Base-by-base conservation (phyloP, 2,329 filamentous ascomycete genomes). In the Fusarium sambucinum region DNA sequence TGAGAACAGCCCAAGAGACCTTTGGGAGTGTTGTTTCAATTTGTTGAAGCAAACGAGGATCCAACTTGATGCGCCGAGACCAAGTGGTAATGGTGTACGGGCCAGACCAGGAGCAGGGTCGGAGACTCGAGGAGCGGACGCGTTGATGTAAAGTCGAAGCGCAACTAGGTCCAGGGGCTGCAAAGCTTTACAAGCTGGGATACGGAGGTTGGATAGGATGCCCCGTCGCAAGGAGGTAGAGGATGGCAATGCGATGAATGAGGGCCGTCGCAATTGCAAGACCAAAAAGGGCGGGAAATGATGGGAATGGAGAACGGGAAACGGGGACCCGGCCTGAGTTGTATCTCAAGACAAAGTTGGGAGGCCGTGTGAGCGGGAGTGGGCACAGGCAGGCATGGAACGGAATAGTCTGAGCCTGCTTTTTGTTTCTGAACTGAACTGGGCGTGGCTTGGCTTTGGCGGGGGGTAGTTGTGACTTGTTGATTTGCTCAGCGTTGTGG, bases 341-440 rank as follows among this genome's bases (percentile, higher is more conserved):
- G 72, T 74, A 74, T 74, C 71, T 74, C 69, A 63, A 69, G 63
- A 72, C 72, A 64, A 70, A 66, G 68, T 67, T 69, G 69, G 72
- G 68, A 71, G 64, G 47, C 69, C 48, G 63, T 68, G 67, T 53
- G 60, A 59, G 59, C 35, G 59, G 55, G 61, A 59, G 62, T 68
- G 70, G 71, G 52, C 58, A 71, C 69, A 69, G 63, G 69, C 69
- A 69, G 66, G 69, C 62, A 67, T 72, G 64, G 71, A 71, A 72
- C 67, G 61, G 56, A 69, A 57, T 41, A 68, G 64, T 51, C 65
- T 69, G 66, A 67, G 66, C 66, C 61, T 62, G 66, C 50, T 59
- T 66, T 50, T 62, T 57, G 61, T 64, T 52, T 55, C 62, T 69
- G 46, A 52, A 55, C 46, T 55, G 40, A 48, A 38, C 52, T 52